A percentile compares a stretch with the other conserved stretches of the same genome.
Conservation (phyloP, 2,329 filamentous ascomycete genomes). For the Cladosporium velox region DNA sequence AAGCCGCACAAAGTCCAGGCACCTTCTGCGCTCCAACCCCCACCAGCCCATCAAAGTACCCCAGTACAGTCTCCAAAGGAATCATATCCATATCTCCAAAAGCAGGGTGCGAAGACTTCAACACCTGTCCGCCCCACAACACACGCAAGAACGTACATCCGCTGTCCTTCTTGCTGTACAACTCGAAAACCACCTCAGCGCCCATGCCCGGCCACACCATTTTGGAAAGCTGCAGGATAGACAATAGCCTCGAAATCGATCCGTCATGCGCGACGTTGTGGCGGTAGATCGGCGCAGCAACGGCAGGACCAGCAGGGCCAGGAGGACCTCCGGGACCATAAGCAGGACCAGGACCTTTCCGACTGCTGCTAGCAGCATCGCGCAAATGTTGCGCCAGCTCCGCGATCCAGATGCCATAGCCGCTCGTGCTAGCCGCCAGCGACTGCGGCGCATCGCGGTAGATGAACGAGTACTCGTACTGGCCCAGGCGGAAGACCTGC, state of each 20-base stretch:
- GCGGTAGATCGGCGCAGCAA: constrained; percentile 54
- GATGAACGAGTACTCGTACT: constrained; percentile 79
- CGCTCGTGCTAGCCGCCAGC: constrained; percentile 61
- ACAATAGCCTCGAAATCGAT: constrained; percentile 65
- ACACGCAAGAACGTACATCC: constrained; percentile 61
- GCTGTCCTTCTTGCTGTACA: constrained; percentile 54
- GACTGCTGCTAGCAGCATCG: constrained; percentile 32
- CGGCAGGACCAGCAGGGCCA: background rate
- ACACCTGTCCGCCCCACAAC: constrained; percentile 67
- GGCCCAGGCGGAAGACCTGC: constrained; percentile 71
- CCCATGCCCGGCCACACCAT: constrained; percentile 91
- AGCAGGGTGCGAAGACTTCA: constrained; percentile 67
- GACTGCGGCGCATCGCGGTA: constrained; percentile 68
- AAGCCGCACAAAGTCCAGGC: constrained; percentile 38
- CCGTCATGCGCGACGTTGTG: constrained; percentile 85
- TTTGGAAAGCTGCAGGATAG: constrained; percentile 68
- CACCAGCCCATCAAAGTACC: constrained; percentile 71
- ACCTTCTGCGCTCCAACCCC: constrained; percentile 54
- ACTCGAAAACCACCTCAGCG: constrained; percentile 73
- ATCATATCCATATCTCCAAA: constrained; percentile 73
- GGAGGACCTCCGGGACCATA: background rate
- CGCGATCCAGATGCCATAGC: constrained; percentile 72
- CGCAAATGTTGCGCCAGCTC: constrained; percentile 70
- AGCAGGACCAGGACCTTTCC: constrained; percentile 21
- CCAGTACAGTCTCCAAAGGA: constrained; percentile 63